A percentile compares a stretch with the other conserved stretches of the same genome.
These are phyloP conservation scores for Aureobasidium sp. DNA, from an alignment of 2,329 filamentous ascomycete genomes.

Conservation along the genomic window DNA sequence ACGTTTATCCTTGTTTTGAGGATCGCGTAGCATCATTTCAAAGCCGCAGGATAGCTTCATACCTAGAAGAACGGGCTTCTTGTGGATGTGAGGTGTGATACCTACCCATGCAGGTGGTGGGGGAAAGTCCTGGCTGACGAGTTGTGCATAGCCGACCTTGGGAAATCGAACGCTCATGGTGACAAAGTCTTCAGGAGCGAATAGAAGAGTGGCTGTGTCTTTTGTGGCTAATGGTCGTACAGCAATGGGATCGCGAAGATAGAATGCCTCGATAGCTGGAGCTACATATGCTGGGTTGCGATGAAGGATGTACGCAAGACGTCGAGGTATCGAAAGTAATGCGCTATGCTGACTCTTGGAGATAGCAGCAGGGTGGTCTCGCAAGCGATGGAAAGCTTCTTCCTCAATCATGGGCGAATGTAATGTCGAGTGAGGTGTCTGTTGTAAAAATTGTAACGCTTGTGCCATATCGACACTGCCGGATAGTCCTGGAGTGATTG, in stretches of 20 bases:
- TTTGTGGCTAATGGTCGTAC: slow-evolving; percentile 72
- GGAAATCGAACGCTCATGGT: slow-evolving; percentile 86
- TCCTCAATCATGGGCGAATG: slow-evolving; percentile 81
- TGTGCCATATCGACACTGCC: slow-evolving; percentile 66
- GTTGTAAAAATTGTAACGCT: slow-evolving; percentile 68
- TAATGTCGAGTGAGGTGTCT: slow-evolving; percentile 65
- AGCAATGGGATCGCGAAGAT: slow-evolving; percentile 84
- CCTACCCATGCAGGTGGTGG: slow-evolving; percentile 64
- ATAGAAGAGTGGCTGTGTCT: slow-evolving; percentile 61
- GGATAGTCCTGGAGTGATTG: slow-evolving; percentile 25
- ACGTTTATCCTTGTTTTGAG: slow-evolving; percentile 73
- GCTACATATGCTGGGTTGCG: slow-evolving; percentile 79
- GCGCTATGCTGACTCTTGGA: slow-evolving; percentile 79
- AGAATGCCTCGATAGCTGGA: slow-evolving; percentile 90
- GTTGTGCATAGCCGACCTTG: slow-evolving; percentile 88
- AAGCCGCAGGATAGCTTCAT: slow-evolving; percentile 94
- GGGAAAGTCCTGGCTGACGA: slow-evolving; percentile 85
- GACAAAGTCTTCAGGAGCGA: slow-evolving; percentile 83
- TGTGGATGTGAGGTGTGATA: slow-evolving; percentile 42
- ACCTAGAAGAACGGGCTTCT: slow-evolving; percentile 68
- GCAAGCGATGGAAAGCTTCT: slow-evolving; percentile 90
- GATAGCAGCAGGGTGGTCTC: slow-evolving; percentile 85
- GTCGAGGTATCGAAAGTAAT: slow-evolving; percentile 79
- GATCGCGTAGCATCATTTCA: slow-evolving; percentile 82
- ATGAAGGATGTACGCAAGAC: slow-evolving; percentile 82